Evolutionary conservation across 495 filamentous ascomycete species (phyloP).

Genomic region (Lasiosphaeriaceae sp.): DNA sequence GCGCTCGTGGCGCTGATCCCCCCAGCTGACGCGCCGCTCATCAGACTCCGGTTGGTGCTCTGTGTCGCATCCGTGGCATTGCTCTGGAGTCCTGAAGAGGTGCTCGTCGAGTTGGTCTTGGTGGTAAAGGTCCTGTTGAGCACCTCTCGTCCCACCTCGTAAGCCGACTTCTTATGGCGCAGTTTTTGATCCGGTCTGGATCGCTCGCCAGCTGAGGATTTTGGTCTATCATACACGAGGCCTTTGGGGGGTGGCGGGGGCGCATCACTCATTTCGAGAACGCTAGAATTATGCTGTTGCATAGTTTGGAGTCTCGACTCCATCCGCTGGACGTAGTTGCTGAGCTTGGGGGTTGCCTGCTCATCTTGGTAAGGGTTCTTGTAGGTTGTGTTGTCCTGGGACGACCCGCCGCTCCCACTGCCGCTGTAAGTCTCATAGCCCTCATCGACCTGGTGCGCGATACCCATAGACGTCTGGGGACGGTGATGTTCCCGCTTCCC

Average conservation of each 20-base stretch:
- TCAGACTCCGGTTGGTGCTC: slow-evolving; percentile 76
- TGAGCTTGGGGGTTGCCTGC: slow-evolving; percentile 60
- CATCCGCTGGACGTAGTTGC: slow-evolving; percentile 86
- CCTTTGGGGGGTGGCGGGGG: slow-evolving; percentile 64
- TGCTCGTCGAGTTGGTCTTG: slow-evolving; percentile 74
- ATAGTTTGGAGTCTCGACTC: slow-evolving; percentile 72
- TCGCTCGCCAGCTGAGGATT: slow-evolving; percentile 45
- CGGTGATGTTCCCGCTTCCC: slow-evolving; percentile 41
- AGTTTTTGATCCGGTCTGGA: slow-evolving; percentile 31
- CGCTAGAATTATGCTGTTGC: slow-evolving; percentile 55
- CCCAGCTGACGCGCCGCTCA: slow-evolving; percentile 89
- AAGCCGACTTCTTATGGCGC: slow-evolving; percentile 70
- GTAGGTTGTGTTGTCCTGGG: slow-evolving; percentile 33
- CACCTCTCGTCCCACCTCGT: slow-evolving; percentile 68
- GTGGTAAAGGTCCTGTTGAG: slow-evolving; percentile 79
- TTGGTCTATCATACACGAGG: slow-evolving; percentile 40
- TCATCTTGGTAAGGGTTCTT: slow-evolving; percentile 44
- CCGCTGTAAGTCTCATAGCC: slow-evolving; percentile 50
- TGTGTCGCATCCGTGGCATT: slow-evolving; percentile 73
- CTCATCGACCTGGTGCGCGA: slow-evolving; percentile 52
- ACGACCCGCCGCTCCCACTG: slow-evolving; percentile 43
- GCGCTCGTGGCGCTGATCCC: slow-evolving; percentile 93
- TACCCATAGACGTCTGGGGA: slow-evolving; percentile 70
- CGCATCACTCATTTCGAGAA: slow-evolving; percentile 45
- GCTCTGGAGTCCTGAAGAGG: slow-evolving; percentile 62